Percentiles rank a stretch among this genome's conserved stretches.
These are phyloP conservation scores for Akanthomyces lecanii DNA, from an alignment of 2,329 filamentous ascomycete species.

Conservation along the genomic window DNA sequence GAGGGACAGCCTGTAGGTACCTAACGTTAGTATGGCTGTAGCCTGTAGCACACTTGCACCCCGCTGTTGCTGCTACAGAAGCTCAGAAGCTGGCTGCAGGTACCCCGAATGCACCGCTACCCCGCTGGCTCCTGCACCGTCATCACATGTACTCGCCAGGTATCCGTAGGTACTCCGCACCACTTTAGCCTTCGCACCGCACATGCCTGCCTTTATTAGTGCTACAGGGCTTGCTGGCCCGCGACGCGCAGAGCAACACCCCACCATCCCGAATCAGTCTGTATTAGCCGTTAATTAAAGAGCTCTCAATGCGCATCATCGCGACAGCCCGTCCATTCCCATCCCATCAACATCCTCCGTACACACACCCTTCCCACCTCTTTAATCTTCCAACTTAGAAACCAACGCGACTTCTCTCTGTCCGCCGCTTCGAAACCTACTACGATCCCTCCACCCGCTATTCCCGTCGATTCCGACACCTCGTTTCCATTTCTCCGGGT, in stretches of 20 bases:
- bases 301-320: neutral
- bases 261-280: conserved; percentile 9
- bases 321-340: neutral
- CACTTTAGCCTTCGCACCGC: neutral
- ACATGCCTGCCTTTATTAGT: neutral
- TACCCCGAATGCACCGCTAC: neutral
- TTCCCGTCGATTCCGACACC: conserved; percentile 2
- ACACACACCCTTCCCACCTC: neutral
- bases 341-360: neutral
- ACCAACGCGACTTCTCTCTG: neutral
- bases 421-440: neutral
- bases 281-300: conserved; percentile 3
- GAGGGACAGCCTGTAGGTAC: neutral
- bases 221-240: conserved; percentile 1
- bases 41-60: too few relatives aligned
- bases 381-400: neutral
- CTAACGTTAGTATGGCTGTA: too few relatives aligned
- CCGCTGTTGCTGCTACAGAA: too few relatives aligned
- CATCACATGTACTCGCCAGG: conserved; percentile 7
- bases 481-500: conserved; percentile 4
- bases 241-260: conserved; percentile 9
- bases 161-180: neutral
- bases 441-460: neutral
- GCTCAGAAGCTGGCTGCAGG: neutral
- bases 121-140: neutral